Evolutionary conservation across 2,329 filamentous ascomycete species (phyloP), one percentile per base, ranked within the genome.

Genomic region (Microsporum canis): DNA sequence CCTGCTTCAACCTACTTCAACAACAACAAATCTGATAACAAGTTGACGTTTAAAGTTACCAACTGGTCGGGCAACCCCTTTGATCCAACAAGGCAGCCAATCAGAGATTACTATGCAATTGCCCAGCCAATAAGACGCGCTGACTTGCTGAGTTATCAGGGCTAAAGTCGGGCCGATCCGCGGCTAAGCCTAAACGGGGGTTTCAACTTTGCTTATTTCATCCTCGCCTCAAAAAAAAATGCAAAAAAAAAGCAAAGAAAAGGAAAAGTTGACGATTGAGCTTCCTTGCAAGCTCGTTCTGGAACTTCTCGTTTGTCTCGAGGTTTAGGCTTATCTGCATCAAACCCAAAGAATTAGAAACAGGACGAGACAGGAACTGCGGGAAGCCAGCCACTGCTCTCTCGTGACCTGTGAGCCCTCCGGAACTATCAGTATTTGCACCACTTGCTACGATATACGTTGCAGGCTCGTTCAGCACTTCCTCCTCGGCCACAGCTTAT

Each of bases 341-440:
- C 51, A n/a, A 33, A 56, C 51, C 51, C 51, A 56, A 34, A n/a
- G 51, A 56, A 56, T 56, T 10, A 56, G 34, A 56, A 56, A 47
- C 29, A 34, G 49, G 27, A 29, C 49, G 31, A 53, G 17, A 34
- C 27, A 53, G 49, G 31, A 34, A 8, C 10, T 33, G 27, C 7
- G 29, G 29, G 12, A 33, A 51, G 39, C 10, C 7, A 43, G 39
- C 10, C 39, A 43, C 10, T 7, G n/a, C 47, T 57, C n/a, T 23
- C 55, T 38, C 12, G 14, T n/a, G 8, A n/a, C 6, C 34, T 33
- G 23, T 27, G 33, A 12, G 27, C 14, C 27, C 14, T 17, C 17
- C 31, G 33, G n/a, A 34, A 3, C 33, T 5, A 34, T 51, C 47
- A n/a, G 47, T 51, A 17, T 17, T 47, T 14, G 43, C 43, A 51